Base-by-base conservation (phyloP, 2,329 filamentous ascomycete species). In the Ophiostoma novo-ulmi region DNA sequence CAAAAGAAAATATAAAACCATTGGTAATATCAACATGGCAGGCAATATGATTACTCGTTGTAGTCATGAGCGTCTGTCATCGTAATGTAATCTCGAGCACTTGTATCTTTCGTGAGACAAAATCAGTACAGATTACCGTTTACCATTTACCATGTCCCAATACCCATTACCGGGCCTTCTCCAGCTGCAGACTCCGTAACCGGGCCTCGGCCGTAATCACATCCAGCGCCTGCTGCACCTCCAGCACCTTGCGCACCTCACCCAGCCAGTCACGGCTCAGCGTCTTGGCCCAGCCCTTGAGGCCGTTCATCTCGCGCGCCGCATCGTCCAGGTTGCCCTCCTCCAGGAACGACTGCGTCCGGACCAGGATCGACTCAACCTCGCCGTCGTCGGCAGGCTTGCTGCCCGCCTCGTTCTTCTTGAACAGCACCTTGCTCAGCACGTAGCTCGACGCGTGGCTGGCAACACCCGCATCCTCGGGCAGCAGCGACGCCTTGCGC, bases 221-320 rank as follows among this genome's bases (percentile, higher is more conserved):
- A 81, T 99, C 95, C 77, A 99, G 85, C 77, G 95, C 95, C 82
- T 99, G 95, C 81, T 92, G 90, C 74, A 98, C 95, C 82, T 99
- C 95, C 77, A 99, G 84, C 74, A 97, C 92, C 82, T 93, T 91
- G 79, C 95, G 88, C 73, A 93, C 91, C 84, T 99, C 95, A 69
- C 85, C 86, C 75, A 99, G 81, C 95, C 95, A 99, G 80, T 99
- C 95, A 77, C 91, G 89, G 81, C 92, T 96, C 78, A 99, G 82
- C 58, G 94, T 94, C 85, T 95, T 97, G 67, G 94, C 94, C 95
- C 95, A 99, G 36, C 95, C 95, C 73, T 90, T 87, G 66, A 99
- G 84, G 1, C 89, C 88, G 78, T 98, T 99, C 90, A 99, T 95
- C 82, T 99, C 95, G 74, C 95, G 86, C 17, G 95, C 94, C 2